Conservation (phyloP, 805 yeast species). For the Yarrowia porcina region DNA sequence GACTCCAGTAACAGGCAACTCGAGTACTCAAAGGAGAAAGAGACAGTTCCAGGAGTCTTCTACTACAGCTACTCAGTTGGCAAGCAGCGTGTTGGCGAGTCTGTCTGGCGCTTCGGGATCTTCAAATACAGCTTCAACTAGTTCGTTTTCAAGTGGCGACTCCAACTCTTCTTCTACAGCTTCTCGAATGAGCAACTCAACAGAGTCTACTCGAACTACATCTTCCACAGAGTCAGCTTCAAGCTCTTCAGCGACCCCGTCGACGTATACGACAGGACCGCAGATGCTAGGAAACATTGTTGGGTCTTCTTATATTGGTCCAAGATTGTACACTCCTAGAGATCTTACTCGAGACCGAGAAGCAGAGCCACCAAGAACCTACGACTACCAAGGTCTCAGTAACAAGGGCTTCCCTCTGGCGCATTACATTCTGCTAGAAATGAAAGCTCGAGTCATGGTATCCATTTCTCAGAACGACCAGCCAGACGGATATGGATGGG, state of each 20-base stretch:
- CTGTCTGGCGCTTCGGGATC: neutral
- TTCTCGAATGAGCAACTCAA: neutral
- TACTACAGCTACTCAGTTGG: neutral
- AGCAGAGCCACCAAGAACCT: neutral
- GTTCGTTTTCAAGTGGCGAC: neutral
- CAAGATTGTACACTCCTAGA: conserved; percentile 29
- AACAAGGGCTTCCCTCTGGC: conserved; percentile 2
- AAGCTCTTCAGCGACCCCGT: neutral
- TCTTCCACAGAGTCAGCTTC: neutral
- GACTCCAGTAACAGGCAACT: neutral
- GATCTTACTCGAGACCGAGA: conserved; percentile 26
- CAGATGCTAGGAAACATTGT: conserved; percentile 5
- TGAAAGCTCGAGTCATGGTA: conserved; percentile 14
- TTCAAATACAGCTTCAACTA: neutral
- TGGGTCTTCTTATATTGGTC: neutral
- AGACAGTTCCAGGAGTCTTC: neutral
- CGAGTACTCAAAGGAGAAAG: neutral
- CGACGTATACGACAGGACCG: conserved; percentile 1
- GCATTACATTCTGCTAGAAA: conserved; percentile 4
- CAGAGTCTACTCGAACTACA: neutral
- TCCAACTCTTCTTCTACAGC: neutral
- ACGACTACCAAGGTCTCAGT: conserved; percentile 21
- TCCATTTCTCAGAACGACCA: neutral
- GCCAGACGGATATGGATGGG: conserved; percentile 15
- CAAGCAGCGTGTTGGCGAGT: neutral